Percentiles rank a stretch among this genome's conserved stretches.
Evolutionary conservation across 129 eudicot genomes (phyloP).

Genomic region (Rutidosis leptorrhynchoides): DNA sequence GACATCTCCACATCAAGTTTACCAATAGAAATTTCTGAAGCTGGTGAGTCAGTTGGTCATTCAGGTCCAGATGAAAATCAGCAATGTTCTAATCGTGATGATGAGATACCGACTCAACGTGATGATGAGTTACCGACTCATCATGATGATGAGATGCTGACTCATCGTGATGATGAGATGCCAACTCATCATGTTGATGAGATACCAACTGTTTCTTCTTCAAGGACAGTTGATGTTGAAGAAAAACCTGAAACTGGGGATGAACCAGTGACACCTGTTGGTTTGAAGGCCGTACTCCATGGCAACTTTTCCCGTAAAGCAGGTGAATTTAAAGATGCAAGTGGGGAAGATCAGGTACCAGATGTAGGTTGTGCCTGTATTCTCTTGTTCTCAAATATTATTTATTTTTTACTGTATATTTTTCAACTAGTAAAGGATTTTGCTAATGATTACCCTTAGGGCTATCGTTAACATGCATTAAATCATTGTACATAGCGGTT

Average conservation of each 20-base stretch:
- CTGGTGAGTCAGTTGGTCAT: conserved; percentile 25
- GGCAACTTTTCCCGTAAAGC: conserved; percentile 19
- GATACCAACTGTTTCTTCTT: conserved; percentile 18
- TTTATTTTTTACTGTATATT: conserved; percentile 19
- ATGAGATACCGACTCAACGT: conserved; percentile 15
- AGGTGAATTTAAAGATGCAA: conserved; percentile 37
- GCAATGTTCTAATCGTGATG: conserved; percentile 20
- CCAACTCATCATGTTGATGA: conserved; percentile 26
- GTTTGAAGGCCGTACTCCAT: conserved; percentile 29
- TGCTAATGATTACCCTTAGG: no score
- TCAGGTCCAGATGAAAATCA: conserved; percentile 25
- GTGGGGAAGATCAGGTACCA: conserved; percentile 88
- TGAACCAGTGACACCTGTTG: conserved; percentile 33
- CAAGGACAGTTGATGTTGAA: conserved; percentile 24
- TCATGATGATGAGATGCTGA: conserved; percentile 25
- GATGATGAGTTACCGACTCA: conserved; percentile 27
- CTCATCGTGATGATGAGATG: conserved; percentile 24
- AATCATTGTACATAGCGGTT: no score
- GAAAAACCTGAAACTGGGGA: conserved; percentile 29
- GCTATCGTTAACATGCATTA: no score
- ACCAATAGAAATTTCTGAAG: conserved; percentile 38
- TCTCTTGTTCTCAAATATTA: conserved; percentile 40
- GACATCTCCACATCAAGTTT: conserved; percentile 18
- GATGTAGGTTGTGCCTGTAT: conserved; percentile 94
- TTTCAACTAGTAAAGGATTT: conserved; percentile 2